A percentile compares a stretch with the other conserved stretches of the same genome.
Conservation (phyloP, 768 basidiomycete species). For the Mycena alexandri region DNA sequence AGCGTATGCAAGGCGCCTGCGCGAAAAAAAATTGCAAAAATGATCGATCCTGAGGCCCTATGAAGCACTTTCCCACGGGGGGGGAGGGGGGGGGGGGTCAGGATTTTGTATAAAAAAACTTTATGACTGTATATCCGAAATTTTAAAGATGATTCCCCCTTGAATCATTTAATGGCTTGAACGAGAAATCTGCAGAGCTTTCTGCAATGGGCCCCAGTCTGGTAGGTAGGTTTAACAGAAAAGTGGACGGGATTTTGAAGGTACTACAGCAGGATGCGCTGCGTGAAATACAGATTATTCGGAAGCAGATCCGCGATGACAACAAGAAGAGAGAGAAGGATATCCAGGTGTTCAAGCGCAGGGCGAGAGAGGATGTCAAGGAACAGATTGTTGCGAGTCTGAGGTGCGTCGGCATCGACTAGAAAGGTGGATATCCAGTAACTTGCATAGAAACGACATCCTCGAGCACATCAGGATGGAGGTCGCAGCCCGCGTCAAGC, state of each 20-base stretch:
- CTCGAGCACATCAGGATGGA: slow-evolving; percentile 55
- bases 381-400: slow-evolving; percentile 43
- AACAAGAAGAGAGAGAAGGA: slow-evolving; percentile 44
- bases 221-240: slow-evolving; percentile 38
- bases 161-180: slow-evolving; percentile 46
- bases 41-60: too few relatives aligned
- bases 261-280: slow-evolving; percentile 23
- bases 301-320: slow-evolving; percentile 45
- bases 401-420: slow-evolving; percentile 49
- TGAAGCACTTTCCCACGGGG: too few relatives aligned
- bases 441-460: slow-evolving; percentile 49
- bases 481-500: slow-evolving; percentile 56
- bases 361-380: slow-evolving; percentile 42
- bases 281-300: slow-evolving; percentile 38
- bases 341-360: slow-evolving; percentile 33
- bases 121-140: too few relatives aligned
- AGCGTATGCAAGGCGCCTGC: too few relatives aligned
- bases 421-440: slow-evolving; percentile 39
- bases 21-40: too few relatives aligned
- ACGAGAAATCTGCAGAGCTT: slow-evolving; percentile 47
- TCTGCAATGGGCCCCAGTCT: slow-evolving; percentile 43
- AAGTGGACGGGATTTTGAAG: background rate
- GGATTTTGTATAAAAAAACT: too few relatives aligned
- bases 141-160: too few relatives aligned
- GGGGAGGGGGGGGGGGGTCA: too few relatives aligned